A percentile compares a stretch with the other conserved stretches of the same genome.
Conservation (phyloP, 1,284 basidiomycete species). For the Tetrapyrgos nigripes region DNA sequence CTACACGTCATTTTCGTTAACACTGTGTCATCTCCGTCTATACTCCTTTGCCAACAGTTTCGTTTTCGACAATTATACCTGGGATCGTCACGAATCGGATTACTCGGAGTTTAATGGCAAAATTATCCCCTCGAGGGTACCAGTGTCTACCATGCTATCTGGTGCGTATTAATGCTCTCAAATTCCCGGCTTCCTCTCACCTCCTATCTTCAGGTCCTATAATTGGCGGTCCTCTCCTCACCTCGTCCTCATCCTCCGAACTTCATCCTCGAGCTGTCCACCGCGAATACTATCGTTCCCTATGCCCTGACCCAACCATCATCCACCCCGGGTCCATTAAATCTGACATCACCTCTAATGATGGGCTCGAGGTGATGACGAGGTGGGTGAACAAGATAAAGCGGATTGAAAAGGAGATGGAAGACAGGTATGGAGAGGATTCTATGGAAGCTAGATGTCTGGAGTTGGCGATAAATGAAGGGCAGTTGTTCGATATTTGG, state of each 20-base stretch:
- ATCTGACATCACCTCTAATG: conserved; percentile 24
- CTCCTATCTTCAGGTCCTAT: conserved; percentile 36
- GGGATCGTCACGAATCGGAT: conserved; percentile 11
- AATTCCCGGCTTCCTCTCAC: conserved; percentile 2
- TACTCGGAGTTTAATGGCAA: conserved; percentile 43
- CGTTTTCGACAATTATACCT: conserved; percentile 15
- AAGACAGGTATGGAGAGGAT: no score
- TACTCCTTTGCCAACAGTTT: no score
- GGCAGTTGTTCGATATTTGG: conserved; percentile 53
- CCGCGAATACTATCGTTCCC: conserved; percentile 43
- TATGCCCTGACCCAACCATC: conserved; percentile 48
- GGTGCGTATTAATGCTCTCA: conserved; percentile 35
- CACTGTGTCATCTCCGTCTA: no score
- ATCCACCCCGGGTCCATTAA: conserved; percentile 25
- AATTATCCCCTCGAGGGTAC: conserved; percentile 45
- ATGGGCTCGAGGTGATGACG: conserved; percentile 39
- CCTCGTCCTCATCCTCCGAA: conserved; percentile 5
- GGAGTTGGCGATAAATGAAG: conserved; percentile 38
- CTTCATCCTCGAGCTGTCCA: conserved; percentile 49
- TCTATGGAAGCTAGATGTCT: no score
- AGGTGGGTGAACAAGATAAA: conserved; percentile 46
- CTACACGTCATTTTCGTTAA: not conserved
- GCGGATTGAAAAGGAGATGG: conserved; percentile 38
- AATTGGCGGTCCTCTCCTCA: conserved; percentile 37
- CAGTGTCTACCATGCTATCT: conserved; percentile 47